Conservation (phyloP, 306 rosid genomes). For the Cucurbita moschata region DNA sequence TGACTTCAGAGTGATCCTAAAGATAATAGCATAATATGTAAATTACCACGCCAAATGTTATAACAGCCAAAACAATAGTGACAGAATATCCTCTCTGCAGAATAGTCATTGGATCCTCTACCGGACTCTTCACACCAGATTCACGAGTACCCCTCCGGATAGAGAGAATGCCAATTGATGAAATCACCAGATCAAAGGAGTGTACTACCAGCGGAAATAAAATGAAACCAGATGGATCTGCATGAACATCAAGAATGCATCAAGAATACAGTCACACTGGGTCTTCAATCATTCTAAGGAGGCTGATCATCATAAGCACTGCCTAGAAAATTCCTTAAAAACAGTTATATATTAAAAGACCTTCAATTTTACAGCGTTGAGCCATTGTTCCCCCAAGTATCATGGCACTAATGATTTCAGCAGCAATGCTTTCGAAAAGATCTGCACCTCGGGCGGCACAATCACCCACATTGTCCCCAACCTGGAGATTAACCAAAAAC, state of each 20-base stretch:
- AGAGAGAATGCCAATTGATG: conserved; percentile 83
- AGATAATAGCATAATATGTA: background rate
- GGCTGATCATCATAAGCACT: background rate
- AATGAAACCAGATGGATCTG: conserved; percentile 99
- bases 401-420: conserved; percentile 98
- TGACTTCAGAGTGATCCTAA: background rate
- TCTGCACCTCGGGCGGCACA: conserved; percentile 99
- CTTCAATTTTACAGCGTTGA: conserved; percentile 79
- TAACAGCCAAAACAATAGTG: conserved; percentile 75
- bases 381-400: conserved; percentile 99
- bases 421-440: conserved; percentile 98
- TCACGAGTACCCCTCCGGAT: conserved; percentile 83
- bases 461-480: conserved; percentile 98
- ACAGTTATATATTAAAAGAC: conserved; percentile 10
- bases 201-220: conserved; percentile 97
- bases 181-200: conserved; percentile 87
- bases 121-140: conserved; percentile 50
- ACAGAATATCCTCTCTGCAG: conserved; percentile 91
- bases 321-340: background rate
- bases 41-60: conserved; percentile 86
- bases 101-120: conserved; percentile 91
- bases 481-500: conserved; percentile 29
- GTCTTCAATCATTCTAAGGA: background rate
- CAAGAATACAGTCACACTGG: conserved; percentile 14
- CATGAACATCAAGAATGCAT: conserved; percentile 19